Base-by-base conservation (phyloP, 2,329 filamentous ascomycete genomes). In the Hirsutella thompsonii region DNA sequence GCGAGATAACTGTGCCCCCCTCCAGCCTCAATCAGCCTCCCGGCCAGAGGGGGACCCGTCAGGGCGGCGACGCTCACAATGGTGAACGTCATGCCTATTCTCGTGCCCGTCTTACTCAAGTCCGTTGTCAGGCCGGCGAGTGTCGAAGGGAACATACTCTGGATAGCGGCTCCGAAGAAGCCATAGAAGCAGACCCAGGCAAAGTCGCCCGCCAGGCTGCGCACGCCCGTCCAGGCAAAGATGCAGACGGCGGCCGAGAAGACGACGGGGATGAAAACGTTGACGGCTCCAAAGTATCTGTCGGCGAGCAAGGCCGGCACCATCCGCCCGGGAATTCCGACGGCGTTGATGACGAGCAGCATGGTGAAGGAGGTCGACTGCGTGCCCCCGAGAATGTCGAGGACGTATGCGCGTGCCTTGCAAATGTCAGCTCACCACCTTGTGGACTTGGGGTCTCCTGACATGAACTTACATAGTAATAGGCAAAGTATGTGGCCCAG, bases 161-260 rank as follows among this genome's bases (percentile, higher is more conserved):
- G 80, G 37, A 84, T 72, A 0, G 68, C 76, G 0, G 77, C 79
- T 0, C 70, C 75, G 2, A 70, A 70, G 37, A 83, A 64, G 1
- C 83, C 83, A 51, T 81, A 83, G 42, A 80, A 65, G 0, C 68
- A 61, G 0, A 73, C 62, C 68, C 82, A 86, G 1, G 63, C 66
- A 50, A 82, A 83, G 19, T 50, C 49, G 1, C 48, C 55, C 0
- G 50, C 40, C 0, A 59, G 46, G 5, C 46, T 49, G 4, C 47
- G 41, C 0, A 81, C 70, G 0, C 66, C 68, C 0, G 69, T 64
- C 78, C 78, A 82, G 20, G 63, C 66, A 21, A 55, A 61, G 26
- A 76, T 56, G 38, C 52, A 55, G 13, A 76, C 52, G 0, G 72
- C 57, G 0, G 66, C 63, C 0, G 67, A 63, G 2, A 71, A 46